A percentile compares a stretch with the other conserved stretches of the same genome.
These are phyloP conservation scores for Kalmanozyma brasiliensis DNA, from an alignment of 1,284 basidiomycete genomes.

Conservation along the genomic window DNA sequence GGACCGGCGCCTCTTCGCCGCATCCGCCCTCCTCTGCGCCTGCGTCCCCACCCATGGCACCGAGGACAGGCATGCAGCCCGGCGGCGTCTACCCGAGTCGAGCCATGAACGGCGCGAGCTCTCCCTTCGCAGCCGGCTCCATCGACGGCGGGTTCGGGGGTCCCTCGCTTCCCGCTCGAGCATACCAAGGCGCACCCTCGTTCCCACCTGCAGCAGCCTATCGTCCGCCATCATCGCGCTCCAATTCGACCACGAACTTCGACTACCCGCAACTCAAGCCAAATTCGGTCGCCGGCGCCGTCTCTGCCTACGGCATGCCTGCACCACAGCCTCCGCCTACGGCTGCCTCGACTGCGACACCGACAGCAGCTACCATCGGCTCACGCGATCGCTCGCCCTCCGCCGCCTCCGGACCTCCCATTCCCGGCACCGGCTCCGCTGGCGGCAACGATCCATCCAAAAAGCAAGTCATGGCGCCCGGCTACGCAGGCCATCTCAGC, in stretches of 20 bases:
- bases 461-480: slow-evolving; percentile 41
- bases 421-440: slow-evolving; percentile 28
- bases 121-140: slow-evolving; percentile 17
- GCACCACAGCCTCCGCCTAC: slow-evolving; percentile 46
- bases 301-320: slow-evolving; percentile 34
- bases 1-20: slow-evolving; percentile 5
- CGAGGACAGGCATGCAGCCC: slow-evolving; percentile 31
- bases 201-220: slow-evolving; percentile 48
- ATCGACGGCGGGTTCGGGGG: slow-evolving; percentile 22
- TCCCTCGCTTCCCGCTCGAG: slow-evolving; percentile 55
- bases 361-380: slow-evolving; percentile 15
- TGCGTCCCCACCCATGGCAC: slow-evolving; percentile 12
- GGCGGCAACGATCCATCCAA: slow-evolving; percentile 44
- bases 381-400: slow-evolving; percentile 22
- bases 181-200: slow-evolving; percentile 56
- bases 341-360: slow-evolving; percentile 38
- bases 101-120: slow-evolving; percentile 22
- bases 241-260: slow-evolving; percentile 42
- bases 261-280: slow-evolving; percentile 58
- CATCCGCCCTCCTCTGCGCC: slow-evolving; percentile 14
- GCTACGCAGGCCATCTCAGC: slow-evolving; percentile 36
- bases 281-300: slow-evolving; percentile 9
- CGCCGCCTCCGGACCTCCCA: slow-evolving; percentile 6
- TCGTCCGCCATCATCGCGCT: slow-evolving; percentile 34
- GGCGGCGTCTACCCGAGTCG: slow-evolving; percentile 35